These are phyloP conservation scores for Blepharisma undulans DNA, from an alignment of 169 alveolate genomes.

Conservation along the genomic window DNA sequence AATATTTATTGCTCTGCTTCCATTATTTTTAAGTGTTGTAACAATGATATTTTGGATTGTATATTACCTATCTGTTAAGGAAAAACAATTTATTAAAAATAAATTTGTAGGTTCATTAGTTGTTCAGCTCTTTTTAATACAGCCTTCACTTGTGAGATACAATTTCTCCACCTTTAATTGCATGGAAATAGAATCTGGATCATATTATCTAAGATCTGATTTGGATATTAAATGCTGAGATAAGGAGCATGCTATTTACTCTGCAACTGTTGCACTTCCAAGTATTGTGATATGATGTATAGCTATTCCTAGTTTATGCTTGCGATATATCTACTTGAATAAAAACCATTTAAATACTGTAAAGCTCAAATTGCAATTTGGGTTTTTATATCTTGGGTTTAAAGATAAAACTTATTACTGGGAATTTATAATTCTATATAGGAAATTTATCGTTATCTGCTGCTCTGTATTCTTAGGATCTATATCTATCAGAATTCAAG, in stretches of 20 bases:
- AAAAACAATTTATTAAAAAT: background rate
- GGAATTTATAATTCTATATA: slow-evolving; percentile 56
- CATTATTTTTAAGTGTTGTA: background rate
- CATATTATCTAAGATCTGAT: slow-evolving; percentile 20
- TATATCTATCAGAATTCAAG: slow-evolving; percentile 43
- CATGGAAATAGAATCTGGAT: slow-evolving; percentile 39
- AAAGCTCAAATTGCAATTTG: slow-evolving; percentile 36
- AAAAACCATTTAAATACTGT: slow-evolving; percentile 24
- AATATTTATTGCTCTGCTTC: background rate
- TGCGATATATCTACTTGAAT: background rate
- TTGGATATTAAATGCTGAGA: slow-evolving; percentile 37
- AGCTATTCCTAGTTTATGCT: slow-evolving; percentile 50
- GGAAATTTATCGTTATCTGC: slow-evolving; percentile 44
- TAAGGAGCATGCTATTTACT: slow-evolving; percentile 32
- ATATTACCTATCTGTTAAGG: background rate
- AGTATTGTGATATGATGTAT: slow-evolving; percentile 52
- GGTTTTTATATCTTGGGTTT: slow-evolving; percentile 54
- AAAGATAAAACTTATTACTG: slow-evolving; percentile 45
- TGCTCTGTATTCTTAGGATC: slow-evolving; percentile 31
- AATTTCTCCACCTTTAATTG: slow-evolving; percentile 4
- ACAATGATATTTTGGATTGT: background rate
- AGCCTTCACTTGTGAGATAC: slow-evolving; percentile 25
- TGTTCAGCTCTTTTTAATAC: slow-evolving; percentile 39
- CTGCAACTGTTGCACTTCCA: slow-evolving; percentile 49
- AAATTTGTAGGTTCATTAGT: slow-evolving; percentile 27